A percentile compares a stretch with the other conserved stretches of the same genome.
Conservation (phyloP, 768 basidiomycete genomes). For the Auricularia sp. region DNA sequence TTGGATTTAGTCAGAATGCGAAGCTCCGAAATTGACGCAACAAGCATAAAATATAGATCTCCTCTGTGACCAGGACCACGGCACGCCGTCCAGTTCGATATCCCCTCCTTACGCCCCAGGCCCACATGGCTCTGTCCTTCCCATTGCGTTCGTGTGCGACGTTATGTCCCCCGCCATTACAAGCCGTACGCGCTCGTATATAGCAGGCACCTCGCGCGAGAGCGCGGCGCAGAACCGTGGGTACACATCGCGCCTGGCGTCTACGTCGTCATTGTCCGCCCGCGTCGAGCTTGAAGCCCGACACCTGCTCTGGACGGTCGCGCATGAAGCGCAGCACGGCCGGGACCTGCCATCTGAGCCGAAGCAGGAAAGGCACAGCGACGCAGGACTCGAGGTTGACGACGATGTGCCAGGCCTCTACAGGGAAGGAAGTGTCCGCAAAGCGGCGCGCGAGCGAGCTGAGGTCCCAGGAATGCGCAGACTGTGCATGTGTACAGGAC, state of each 20-base stretch:
- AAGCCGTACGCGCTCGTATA: not conserved
- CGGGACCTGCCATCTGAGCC: slow-evolving; percentile 8
- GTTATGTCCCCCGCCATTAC: not conserved
- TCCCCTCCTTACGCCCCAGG: slow-evolving; percentile 8
- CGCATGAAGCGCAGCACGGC: slow-evolving; percentile 17
- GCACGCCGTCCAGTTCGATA: slow-evolving; percentile 3
- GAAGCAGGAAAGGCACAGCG: slow-evolving; percentile 10
- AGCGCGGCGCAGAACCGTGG: slow-evolving; percentile 11
- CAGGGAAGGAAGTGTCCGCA: slow-evolving; percentile 12
- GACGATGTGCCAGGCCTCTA: slow-evolving; percentile 22
- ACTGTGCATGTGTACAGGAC: not conserved
- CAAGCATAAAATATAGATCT: no score
- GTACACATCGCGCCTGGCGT: slow-evolving; percentile 3
- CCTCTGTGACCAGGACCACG: not conserved
- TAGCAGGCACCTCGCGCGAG: not conserved
- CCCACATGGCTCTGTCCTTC: slow-evolving; percentile 5
- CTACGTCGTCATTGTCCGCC: not conserved
- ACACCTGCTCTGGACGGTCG: slow-evolving; percentile 15
- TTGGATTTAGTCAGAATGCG: slow-evolving; percentile 4
- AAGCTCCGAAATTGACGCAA: no score
- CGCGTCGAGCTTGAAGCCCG: slow-evolving; percentile 14
- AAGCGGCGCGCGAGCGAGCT: slow-evolving; percentile 12
- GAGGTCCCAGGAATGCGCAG: slow-evolving; percentile 12
- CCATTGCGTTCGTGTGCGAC: not conserved
- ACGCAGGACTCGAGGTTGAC: slow-evolving; percentile 17